phyloP scores from a whole-genome alignment of 164 flowering plant species.

The Berberis vulgaris region DNA sequence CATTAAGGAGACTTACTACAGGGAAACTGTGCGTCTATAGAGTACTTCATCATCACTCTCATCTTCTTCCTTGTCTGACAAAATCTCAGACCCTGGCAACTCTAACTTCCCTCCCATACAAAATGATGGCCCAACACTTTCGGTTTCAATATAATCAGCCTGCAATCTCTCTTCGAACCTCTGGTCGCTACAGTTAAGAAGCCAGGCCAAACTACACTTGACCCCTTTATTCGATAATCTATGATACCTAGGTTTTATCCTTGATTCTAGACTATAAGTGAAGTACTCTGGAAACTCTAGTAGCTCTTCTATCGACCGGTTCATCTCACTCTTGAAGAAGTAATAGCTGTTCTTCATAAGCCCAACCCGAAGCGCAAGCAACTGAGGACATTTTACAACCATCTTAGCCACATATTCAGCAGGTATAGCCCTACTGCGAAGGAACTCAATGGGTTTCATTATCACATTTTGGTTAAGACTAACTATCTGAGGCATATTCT shows the following conservation, averaged over 20 bases:
- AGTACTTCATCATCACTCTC: constrained; percentile 79
- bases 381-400: constrained; percentile 67
- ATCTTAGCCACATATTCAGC: constrained; percentile 61
- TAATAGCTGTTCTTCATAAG: constrained; percentile 78
- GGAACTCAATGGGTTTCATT: constrained; percentile 70
- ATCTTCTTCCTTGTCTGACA: constrained; percentile 52
- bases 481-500: constrained; percentile 87
- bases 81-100: constrained; percentile 54
- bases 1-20: constrained; percentile 3
- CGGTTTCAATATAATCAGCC: constrained; percentile 63
- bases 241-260: constrained; percentile 6
- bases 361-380: constrained; percentile 23
- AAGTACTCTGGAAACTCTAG: no score
- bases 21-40: constrained; percentile 66
- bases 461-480: constrained; percentile 74
- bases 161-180: constrained; percentile 78
- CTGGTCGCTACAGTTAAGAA: constrained; percentile 84
- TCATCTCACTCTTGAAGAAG: background rate
- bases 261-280: no score
- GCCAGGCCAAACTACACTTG: constrained; percentile 60
- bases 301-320: no score
- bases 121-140: constrained; percentile 63
- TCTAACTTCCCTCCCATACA: constrained; percentile 76
- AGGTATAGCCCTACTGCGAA: constrained; percentile 52
- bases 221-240: constrained; percentile 55